These are phyloP conservation scores for Blepharisma stoltei DNA, from an alignment of 73 alveolate species.

Conservation along the genomic window DNA sequence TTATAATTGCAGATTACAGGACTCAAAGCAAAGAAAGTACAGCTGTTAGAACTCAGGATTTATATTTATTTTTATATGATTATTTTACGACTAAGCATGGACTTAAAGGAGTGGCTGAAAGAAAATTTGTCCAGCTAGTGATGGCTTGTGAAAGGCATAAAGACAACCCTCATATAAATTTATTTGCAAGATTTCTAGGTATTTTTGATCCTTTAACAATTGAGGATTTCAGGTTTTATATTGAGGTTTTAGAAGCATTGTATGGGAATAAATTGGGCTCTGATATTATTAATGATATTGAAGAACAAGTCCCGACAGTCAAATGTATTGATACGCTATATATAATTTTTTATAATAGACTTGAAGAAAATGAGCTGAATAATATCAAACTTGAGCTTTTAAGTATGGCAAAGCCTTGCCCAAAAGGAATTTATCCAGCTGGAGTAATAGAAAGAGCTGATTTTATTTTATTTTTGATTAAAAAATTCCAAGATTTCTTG, in stretches of 20 bases:
- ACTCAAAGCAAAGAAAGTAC: neutral
- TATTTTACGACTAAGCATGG: constrained; percentile 5
- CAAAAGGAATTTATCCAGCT: neutral
- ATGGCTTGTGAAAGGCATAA: constrained; percentile 13
- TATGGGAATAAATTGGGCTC: neutral
- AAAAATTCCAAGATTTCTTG: constrained; percentile 1
- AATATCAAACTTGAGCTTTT: neutral
- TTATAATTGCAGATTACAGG: neutral
- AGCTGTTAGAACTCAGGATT: neutral
- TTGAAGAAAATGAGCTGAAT: neutral
- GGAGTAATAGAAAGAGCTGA: constrained; percentile 8
- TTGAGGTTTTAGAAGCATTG: neutral
- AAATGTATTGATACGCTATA: neutral
- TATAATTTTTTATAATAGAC: neutral
- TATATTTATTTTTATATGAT: neutral
- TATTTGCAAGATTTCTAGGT: constrained; percentile 9
- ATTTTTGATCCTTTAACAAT: constrained; percentile 10
- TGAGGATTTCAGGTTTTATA: neutral
- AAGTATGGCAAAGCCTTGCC: constrained; percentile 19
- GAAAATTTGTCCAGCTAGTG: neutral
- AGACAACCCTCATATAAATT: neutral
- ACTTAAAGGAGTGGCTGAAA: neutral
- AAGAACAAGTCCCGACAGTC: constrained; percentile 8
- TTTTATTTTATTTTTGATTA: constrained; percentile 3
- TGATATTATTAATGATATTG: constrained; percentile 3